Evolutionary conservation across 306 rosid genomes (phyloP), one percentile per base, ranked within the genome.

Genomic region (Pyrus bretschneideri): DNA sequence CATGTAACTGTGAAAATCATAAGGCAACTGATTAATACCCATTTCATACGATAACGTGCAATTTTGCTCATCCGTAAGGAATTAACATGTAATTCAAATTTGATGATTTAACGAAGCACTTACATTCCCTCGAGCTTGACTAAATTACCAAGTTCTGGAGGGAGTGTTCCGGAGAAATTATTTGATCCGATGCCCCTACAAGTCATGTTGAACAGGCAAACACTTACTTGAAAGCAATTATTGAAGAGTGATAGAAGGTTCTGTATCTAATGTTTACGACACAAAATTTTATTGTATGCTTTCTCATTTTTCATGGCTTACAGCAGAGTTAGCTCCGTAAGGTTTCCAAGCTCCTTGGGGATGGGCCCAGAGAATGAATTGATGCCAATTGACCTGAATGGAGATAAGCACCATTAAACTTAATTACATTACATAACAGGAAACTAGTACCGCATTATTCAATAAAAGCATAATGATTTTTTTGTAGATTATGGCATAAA

Each of bases 281-380:
- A 54, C 23, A 17, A 35, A 73, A 27, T 35, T 11, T 35, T 23
- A 45, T 15, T 23, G 68, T 30, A 15, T 9, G 30, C 38, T n/a
- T 19, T 35, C 61, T 22, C 0, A 33, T 33, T 5, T 25, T 27
- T 61, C 38, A 52, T 49, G 21, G 27, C 85, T 82, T 73, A 82
- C 85, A 82, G 35, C 63, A 25, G 0, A 3, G 1, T 35, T 13
- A 82, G 70, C n/a, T 61, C 55, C 79, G n/a, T 73, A 40, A 82
- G 85, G 49, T 77, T 82, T 51, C 81, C 85, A 73, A 82, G 75
- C 76, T 82, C 85, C 81, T 67, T 82, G 9, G 85, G 85, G 61
- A 82, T 69, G 45, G 72, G 8, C 9, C 85, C 85, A 9, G 13
- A 52, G 58, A 82, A 82, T 40, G 76, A 2, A 70, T 82, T 82